phyloP scores from a whole-genome alignment of 2,329 filamentous ascomycete genomes.

The Trichoderma lentiforme region DNA sequence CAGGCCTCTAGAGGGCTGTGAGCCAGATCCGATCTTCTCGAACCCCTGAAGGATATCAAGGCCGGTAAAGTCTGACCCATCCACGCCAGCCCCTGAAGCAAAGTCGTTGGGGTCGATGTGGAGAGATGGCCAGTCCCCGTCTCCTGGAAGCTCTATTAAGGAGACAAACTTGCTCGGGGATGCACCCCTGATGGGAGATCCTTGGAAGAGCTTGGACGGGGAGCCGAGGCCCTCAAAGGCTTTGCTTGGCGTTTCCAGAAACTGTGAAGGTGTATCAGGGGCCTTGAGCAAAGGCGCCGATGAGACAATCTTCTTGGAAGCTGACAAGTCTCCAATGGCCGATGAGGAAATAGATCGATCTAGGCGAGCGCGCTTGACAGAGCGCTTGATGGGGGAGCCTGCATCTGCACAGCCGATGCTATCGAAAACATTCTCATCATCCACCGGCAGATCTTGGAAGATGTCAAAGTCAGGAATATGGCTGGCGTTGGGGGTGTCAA shows the following conservation, averaged over 20 bases:
- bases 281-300: slow-evolving; percentile 51
- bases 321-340: slow-evolving; percentile 57
- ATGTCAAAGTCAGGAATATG: slow-evolving; percentile 60
- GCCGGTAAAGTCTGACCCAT: slow-evolving; percentile 54
- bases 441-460: slow-evolving; percentile 44
- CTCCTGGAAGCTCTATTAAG: slow-evolving; percentile 34
- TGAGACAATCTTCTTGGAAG: slow-evolving; percentile 49
- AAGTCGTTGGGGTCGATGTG: slow-evolving; percentile 40
- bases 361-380: slow-evolving; percentile 55
- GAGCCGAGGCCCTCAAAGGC: slow-evolving; percentile 53
- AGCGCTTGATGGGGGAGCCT: slow-evolving; percentile 66
- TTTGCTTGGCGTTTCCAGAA: slow-evolving; percentile 57
- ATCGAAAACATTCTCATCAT: slow-evolving; percentile 31
- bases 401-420: slow-evolving; percentile 47
- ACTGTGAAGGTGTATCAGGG: slow-evolving; percentile 38
- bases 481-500: slow-evolving; percentile 45
- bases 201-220: slow-evolving; percentile 49
- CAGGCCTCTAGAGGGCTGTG: slow-evolving; percentile 29
- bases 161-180: slow-evolving; percentile 52
- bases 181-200: slow-evolving; percentile 33
- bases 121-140: slow-evolving; percentile 39
- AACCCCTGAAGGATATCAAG: slow-evolving; percentile 75
- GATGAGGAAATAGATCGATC: slow-evolving; percentile 63
- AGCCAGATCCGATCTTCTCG: slow-evolving; percentile 63
- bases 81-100: slow-evolving; percentile 45